Base-by-base conservation (phyloP, 2,329 filamentous ascomycete genomes). In the Westerdykella ornata region DNA sequence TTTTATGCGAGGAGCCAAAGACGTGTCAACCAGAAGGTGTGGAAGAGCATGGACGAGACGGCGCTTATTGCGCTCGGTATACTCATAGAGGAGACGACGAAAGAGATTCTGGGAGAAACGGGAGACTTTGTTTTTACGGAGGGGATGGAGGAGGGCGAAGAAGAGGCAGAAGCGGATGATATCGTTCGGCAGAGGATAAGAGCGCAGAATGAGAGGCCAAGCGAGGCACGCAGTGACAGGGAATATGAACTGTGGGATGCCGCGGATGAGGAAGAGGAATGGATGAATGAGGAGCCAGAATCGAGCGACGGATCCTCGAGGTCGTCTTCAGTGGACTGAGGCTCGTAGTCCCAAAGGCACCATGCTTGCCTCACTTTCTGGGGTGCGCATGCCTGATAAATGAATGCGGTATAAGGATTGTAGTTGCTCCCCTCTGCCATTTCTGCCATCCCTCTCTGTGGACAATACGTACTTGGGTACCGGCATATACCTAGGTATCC, bases 101-200 rank as follows among this genome's bases (percentile, higher is more conserved):
- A 73, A 31, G 76, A 81, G 35, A 62, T 72, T 5, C 66, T 89
- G 15, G 84, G 83, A 4, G 68, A 72, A 41, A 76, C 71, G 11
- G 85, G 85, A 16, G 81, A 88, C 62, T 62, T 87, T 36, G 82
- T 84, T 1, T 84, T 90, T 56, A 79, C 82, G 0, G 84, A 88
- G 59, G 55, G 48, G 2, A 75, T 47, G 11, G 35, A 38, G n/a
- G 30, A 6, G 8, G 38, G 33, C n/a, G 29, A 38, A 13, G 48
- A 48, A n/a, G 51, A 52, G 7, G 56, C 56, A 17, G 51, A 26
- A 26, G 22, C 7, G 3, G 22, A 26, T 26, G 22, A 26, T 7
- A 26, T 26, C 12, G 22, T 9, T 26, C 22, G 22, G 12, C 22
- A 26, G 22, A 26, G 22, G 22, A 26, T 26, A 26, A 26, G 30